Evolutionary conservation across 768 basidiomycete genomes (phyloP).

Genomic region (Mycena galericulata): DNA sequence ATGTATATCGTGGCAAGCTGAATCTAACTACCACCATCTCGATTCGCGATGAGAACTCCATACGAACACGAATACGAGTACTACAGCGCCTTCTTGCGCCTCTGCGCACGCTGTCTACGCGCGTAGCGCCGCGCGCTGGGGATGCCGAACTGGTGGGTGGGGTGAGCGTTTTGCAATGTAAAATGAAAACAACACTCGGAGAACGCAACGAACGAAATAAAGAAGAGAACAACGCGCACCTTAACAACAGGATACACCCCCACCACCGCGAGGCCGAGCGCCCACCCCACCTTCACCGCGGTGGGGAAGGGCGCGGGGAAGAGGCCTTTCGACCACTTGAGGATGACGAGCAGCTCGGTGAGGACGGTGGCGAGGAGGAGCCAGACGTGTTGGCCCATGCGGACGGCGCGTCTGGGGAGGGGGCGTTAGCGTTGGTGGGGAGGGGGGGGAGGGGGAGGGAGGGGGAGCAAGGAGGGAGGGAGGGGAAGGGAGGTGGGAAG

Average conservation of each 20-base stretch:
- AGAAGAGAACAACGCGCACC: conserved; percentile 36
- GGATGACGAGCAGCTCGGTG: conserved; percentile 84
- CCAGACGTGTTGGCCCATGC: conserved; percentile 94
- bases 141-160: conserved; percentile 68
- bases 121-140: conserved; percentile 68
- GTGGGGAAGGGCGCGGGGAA: conserved; percentile 74
- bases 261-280: conserved; percentile 66
- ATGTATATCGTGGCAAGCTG: too few species aligned
- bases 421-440: too few species aligned
- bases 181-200: too few species aligned
- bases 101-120: conserved; percentile 52
- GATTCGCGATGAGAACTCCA: too few species aligned
- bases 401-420: conserved; percentile 77
- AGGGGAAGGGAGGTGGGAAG: too few species aligned
- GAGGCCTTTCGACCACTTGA: conserved; percentile 84
- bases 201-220: conserved; percentile 19
- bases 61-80: too few species aligned
- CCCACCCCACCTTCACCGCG: conserved; percentile 75
- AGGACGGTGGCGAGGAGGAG: conserved; percentile 86
- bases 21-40: too few species aligned
- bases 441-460: too few species aligned
- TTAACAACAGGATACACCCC: conserved; percentile 76
- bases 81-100: conserved; percentile 49
- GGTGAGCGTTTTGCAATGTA: neutral
- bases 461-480: too few species aligned